These are phyloP conservation scores for Piromyces finnis DNA, from an alignment of 192 early-diverging fungal species.

Conservation along the genomic window DNA sequence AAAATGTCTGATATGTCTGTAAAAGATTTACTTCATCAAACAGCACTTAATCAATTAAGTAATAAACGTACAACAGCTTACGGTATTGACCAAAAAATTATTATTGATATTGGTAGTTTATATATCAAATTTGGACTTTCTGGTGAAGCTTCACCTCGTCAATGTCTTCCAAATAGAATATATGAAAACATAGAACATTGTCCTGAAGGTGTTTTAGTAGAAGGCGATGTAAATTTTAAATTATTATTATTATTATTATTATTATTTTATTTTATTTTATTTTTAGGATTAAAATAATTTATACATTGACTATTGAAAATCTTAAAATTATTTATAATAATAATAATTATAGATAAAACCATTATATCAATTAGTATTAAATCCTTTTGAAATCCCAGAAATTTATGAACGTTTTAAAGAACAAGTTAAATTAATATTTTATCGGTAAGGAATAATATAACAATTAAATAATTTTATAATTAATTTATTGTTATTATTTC, in stretches of 20 bases:
- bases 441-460: neutral
- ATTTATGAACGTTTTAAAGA: neutral
- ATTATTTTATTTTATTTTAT: neutral
- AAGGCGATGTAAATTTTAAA: neutral
- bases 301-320: too few species aligned
- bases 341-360: neutral
- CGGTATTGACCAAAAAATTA: constrained; percentile 65
- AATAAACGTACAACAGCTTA: constrained; percentile 10
- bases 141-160: constrained; percentile 59
- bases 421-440: neutral
- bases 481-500: constrained; percentile 21
- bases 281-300: too few species aligned
- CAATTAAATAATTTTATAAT: too few species aligned
- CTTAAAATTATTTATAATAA: too few species aligned
- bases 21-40: neutral
- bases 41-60: neutral
- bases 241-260: neutral
- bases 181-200: neutral
- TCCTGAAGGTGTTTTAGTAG: neutral
- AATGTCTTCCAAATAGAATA: constrained; percentile 3
- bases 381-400: neutral
- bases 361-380: neutral
- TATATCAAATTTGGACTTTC: constrained; percentile 74
- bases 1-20: neutral
- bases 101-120: constrained; percentile 68